Conservation (phyloP, 371 early-diverging fungal species). For the Cokeromyces recurvatus region DNA sequence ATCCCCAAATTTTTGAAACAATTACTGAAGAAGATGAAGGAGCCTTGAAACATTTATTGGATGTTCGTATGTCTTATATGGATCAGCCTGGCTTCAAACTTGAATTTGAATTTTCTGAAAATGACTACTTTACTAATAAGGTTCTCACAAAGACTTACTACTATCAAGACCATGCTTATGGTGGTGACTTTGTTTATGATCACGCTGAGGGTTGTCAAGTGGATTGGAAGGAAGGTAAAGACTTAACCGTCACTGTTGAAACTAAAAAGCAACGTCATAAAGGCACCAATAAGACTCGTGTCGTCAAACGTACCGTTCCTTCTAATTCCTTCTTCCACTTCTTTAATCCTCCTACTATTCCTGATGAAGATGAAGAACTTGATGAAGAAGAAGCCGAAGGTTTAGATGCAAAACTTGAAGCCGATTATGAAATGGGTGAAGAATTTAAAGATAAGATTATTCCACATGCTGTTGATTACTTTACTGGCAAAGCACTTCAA, state of each 20-base stretch:
- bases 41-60: slow-evolving; percentile 76
- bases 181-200: slow-evolving; percentile 83
- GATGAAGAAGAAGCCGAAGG: slow-evolving; percentile 75
- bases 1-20: slow-evolving; percentile 70
- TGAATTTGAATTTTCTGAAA: slow-evolving; percentile 85
- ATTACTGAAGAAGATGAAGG: slow-evolving; percentile 90
- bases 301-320: slow-evolving; percentile 93
- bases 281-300: slow-evolving; percentile 95
- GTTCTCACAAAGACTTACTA: slow-evolving; percentile 89
- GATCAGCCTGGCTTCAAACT: slow-evolving; percentile 90
- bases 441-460: slow-evolving; percentile 93
- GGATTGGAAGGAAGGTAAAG: slow-evolving; percentile 94
- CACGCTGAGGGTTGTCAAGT: slow-evolving; percentile 87
- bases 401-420: slow-evolving; percentile 78
- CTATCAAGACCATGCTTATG: slow-evolving; percentile 67
- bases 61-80: slow-evolving; percentile 82
- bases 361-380: slow-evolving; percentile 68
- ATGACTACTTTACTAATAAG: slow-evolving; percentile 85
- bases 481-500: slow-evolving; percentile 93
- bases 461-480: slow-evolving; percentile 96
- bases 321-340: slow-evolving; percentile 93
- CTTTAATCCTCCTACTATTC: slow-evolving; percentile 81
- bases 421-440: slow-evolving; percentile 94
- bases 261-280: slow-evolving; percentile 98
- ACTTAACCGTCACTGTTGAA: slow-evolving; percentile 87